Evolutionary conservation across 2,329 filamentous ascomycete species (phyloP).

Genomic region (Ilyonectria sp.): DNA sequence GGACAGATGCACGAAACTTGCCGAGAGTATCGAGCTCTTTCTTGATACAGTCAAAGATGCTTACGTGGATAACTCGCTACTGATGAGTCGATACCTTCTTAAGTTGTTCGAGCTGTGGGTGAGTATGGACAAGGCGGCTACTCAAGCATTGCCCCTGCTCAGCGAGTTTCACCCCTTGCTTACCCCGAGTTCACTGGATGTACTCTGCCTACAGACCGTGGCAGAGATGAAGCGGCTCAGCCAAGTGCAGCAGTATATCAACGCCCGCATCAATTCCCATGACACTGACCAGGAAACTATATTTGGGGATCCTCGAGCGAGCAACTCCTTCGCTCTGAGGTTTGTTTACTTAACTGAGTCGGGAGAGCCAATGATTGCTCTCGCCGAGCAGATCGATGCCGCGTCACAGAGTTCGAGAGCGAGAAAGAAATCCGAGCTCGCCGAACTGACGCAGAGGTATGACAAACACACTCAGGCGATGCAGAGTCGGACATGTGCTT

Average conservation of each 20-base stretch:
- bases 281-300: slow-evolving; percentile 56
- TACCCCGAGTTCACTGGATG: slow-evolving; percentile 64
- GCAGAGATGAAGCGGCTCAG: slow-evolving; percentile 67
- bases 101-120: slow-evolving; percentile 72
- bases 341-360: slow-evolving; percentile 12
- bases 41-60: slow-evolving; percentile 21
- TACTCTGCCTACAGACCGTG: slow-evolving; percentile 64
- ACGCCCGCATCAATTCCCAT: slow-evolving; percentile 34
- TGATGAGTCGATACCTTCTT: slow-evolving; percentile 58
- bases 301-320: slow-evolving; percentile 58
- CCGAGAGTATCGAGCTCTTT: neutral
- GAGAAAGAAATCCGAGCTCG: slow-evolving; percentile 20
- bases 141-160: slow-evolving; percentile 62
- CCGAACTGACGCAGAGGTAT: slow-evolving; percentile 23
- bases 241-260: slow-evolving; percentile 37
- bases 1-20: neutral
- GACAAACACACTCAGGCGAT: slow-evolving; percentile 34
- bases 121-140: slow-evolving; percentile 66
- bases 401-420: neutral
- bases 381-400: slow-evolving; percentile 12
- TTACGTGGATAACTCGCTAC: slow-evolving; percentile 53
- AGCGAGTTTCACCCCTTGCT: slow-evolving; percentile 67
- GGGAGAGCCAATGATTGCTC: neutral
- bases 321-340: slow-evolving; percentile 6
- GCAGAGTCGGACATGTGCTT: slow-evolving; percentile 27